Base-by-base conservation (phyloP, 371 early-diverging fungal species). In the Entomophthora muscae region DNA sequence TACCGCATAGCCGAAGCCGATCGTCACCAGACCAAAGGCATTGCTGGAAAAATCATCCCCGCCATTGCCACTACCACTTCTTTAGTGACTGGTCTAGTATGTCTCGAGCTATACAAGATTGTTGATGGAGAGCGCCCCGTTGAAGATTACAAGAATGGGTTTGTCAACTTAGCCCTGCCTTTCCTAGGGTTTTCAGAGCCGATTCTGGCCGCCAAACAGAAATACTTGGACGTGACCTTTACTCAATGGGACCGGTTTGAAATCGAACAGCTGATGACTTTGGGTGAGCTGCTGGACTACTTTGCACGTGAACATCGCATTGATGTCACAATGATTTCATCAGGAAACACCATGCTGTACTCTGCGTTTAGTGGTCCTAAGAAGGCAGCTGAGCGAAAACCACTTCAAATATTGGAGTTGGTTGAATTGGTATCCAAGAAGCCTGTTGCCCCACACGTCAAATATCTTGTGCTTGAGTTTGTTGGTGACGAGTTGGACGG, bases 41-140 rank as follows among this genome's bases (percentile, higher is more conserved):
- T 99, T 77, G 99, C 99, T 1, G 99, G 99, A 42, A 94, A 94
- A 76, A 99, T 99, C 67, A 99, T 99, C 68, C 99, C 99, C 27
- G 99, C 99, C 52, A 99, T 99, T 78, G 99, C 99, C 7, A 99
- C 99, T 1, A 99, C 99, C 0, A 99, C 99, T 0, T 90, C 99
- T 10, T 78, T 99, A 68, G 95, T 99, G 3, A 95, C 98, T 32
- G 99, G 99, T 52, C 78, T 99, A 51, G 93, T 97, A 21, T 94
- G 96, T 73, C 78, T 99, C 63, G 99, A 99, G 78, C 76, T 98
- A 63, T 93, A 91, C 85, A 98, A 98, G 86, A 73, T 91, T 32
- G 42, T 61, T 53, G 61, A 81, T 76, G 71, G 84, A 52, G 80
- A 82, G 68, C 72, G 61, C 27, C 17, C 61, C 32, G 72, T 98